These are phyloP conservation scores for Candida sp. DNA, from an alignment of 1,139 yeast species.

Conservation along the genomic window DNA sequence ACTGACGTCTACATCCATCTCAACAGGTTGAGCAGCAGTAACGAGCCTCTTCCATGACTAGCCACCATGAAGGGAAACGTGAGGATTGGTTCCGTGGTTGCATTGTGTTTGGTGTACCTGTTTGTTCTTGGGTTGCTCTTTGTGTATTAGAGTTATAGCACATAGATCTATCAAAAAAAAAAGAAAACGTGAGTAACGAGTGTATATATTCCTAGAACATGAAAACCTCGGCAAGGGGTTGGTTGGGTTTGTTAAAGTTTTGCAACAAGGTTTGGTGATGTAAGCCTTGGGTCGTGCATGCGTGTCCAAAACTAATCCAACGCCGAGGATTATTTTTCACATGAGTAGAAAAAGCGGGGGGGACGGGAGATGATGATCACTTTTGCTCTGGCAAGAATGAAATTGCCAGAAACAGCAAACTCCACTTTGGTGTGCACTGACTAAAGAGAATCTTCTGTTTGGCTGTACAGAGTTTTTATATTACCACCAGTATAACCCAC, in stretches of 20 bases:
- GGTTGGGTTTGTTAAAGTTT: neutral
- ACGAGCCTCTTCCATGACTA: constrained; percentile 48
- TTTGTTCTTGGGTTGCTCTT: constrained; percentile 2
- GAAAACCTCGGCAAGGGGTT: too few relatives aligned
- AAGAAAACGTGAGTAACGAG: neutral
- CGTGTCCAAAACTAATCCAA: neutral
- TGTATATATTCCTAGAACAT: neutral
- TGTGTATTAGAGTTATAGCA: neutral
- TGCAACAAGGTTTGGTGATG: neutral
- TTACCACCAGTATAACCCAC: neutral
- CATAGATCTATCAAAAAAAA: neutral
- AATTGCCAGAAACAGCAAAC: neutral
- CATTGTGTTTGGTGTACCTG: constrained; percentile 4
- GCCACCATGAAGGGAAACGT: constrained; percentile 11
- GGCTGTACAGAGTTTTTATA: neutral
- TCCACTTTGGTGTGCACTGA: neutral
- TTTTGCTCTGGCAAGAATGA: neutral
- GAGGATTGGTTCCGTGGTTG: constrained; percentile 6
- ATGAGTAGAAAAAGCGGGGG: constrained; percentile 3
- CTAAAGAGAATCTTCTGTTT: neutral
- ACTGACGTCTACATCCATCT: constrained; percentile 91
- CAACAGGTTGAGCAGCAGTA: constrained; percentile 55
- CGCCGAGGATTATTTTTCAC: constrained; percentile 2
- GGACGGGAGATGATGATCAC: neutral
- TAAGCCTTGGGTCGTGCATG: neutral